Conservation (phyloP, 176 grass and related monocot genomes). For the Oryza rufipogon region DNA sequence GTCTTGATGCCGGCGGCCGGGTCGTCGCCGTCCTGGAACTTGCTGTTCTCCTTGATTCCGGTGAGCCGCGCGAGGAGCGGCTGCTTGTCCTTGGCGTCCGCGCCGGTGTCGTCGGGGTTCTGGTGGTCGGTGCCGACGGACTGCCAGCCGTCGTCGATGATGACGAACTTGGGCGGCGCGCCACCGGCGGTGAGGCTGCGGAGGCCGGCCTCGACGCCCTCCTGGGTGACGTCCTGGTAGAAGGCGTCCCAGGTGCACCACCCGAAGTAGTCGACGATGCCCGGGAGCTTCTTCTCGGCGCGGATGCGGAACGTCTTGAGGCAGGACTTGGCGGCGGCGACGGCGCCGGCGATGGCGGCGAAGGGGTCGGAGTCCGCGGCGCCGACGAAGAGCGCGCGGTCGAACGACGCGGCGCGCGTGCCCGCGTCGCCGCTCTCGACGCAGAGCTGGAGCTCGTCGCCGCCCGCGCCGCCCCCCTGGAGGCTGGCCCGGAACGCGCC, state of each 20-base stretch:
- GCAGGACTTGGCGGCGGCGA: slow-evolving; percentile 53
- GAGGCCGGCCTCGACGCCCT: slow-evolving; percentile 88
- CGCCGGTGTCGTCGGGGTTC: background rate
- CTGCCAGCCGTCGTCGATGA: slow-evolving; percentile 98
- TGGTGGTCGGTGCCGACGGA: slow-evolving; percentile 66
- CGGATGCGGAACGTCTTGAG: slow-evolving; percentile 68
- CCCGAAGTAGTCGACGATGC: slow-evolving; percentile 91
- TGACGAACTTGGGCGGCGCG: slow-evolving; percentile 77
- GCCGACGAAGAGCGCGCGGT: slow-evolving; percentile 67
- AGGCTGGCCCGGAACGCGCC: slow-evolving; percentile 84
- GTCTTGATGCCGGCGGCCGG: slow-evolving; percentile 68
- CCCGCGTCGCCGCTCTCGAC: slow-evolving; percentile 83
- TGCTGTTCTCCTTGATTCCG: slow-evolving; percentile 89
- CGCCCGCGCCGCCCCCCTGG: slow-evolving; percentile 54
- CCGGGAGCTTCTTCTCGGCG: slow-evolving; percentile 81
- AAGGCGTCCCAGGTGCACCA: slow-evolving; percentile 99
- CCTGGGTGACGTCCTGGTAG: slow-evolving; percentile 89
- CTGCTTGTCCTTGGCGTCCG: background rate
- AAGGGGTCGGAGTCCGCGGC: slow-evolving; percentile 78
- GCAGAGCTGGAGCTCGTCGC: slow-evolving; percentile 75
- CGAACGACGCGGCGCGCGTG: slow-evolving; percentile 49
- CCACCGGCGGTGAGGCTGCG: slow-evolving; percentile 67
- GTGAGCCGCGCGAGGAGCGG: slow-evolving; percentile 57
- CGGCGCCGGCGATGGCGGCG: slow-evolving; percentile 71
- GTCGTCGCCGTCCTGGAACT: slow-evolving; percentile 69